phyloP scores from a whole-genome alignment of 352 stramenopile species.

The Pythium vanterpoolii region DNA sequence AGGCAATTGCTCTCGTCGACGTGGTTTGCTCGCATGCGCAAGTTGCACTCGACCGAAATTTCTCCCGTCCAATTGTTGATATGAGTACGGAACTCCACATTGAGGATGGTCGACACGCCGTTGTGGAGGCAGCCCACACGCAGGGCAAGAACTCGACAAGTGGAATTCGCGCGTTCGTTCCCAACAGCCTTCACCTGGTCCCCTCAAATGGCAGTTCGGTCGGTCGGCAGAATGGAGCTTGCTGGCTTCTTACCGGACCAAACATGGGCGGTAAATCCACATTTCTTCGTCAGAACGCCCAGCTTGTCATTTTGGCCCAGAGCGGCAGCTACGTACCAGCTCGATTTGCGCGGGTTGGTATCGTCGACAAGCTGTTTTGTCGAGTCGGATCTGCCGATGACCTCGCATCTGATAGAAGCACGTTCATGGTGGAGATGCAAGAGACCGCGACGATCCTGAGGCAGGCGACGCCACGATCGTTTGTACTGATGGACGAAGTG shows the following conservation, averaged over 20 bases:
- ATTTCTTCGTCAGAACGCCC: conserved; percentile 75
- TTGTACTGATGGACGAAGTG: conserved; percentile 89
- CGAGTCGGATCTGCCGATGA: conserved; percentile 82
- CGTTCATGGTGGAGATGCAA: conserved; percentile 89
- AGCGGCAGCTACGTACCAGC: conserved; percentile 82
- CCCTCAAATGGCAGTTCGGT: neutral
- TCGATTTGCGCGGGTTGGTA: conserved; percentile 55
- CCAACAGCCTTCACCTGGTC: conserved; percentile 66
- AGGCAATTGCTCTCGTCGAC: conserved; percentile 51
- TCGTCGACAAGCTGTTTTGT: conserved; percentile 83
- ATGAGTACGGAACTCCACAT: conserved; percentile 57
- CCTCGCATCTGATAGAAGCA: conserved; percentile 73
- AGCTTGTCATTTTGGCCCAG: conserved; percentile 76
- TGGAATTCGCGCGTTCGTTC: conserved; percentile 55
- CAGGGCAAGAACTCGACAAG: conserved; percentile 41
- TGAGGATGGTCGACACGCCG: conserved; percentile 56
- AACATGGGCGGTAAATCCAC: conserved; percentile 91
- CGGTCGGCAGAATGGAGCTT: conserved; percentile 23
- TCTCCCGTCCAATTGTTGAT: conserved; percentile 55
- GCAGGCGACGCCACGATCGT: conserved; percentile 63
- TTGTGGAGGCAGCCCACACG: conserved; percentile 63
- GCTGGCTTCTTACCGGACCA: conserved; percentile 82
- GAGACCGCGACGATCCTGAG: conserved; percentile 77
- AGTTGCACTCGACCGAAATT: conserved; percentile 58
- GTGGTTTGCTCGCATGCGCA: conserved; percentile 67